phyloP scores from a whole-genome alignment of 2,329 filamentous ascomycete genomes.

The Botryotinia convoluta region DNA sequence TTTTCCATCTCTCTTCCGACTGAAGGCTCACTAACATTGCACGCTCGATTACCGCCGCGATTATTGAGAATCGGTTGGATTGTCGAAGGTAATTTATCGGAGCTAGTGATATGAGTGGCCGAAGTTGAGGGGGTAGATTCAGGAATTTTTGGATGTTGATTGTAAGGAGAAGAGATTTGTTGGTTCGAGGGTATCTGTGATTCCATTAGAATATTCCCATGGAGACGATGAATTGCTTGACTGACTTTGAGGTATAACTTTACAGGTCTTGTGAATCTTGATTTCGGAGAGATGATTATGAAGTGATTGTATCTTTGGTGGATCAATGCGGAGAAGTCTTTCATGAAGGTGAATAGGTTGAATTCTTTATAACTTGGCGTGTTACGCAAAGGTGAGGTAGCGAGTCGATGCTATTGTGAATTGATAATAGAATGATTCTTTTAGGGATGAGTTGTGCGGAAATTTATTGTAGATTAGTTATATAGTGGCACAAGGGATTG shows the following conservation, averaged over 20 bases:
- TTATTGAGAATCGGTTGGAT: background rate
- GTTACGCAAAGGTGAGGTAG: background rate
- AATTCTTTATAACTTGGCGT: background rate
- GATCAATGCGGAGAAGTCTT: rapidly evolving
- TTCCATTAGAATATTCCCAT: background rate
- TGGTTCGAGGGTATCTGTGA: too few relatives aligned
- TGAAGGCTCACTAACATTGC: background rate
- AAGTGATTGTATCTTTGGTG: background rate
- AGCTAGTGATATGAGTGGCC: too few relatives aligned
- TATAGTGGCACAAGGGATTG: too few relatives aligned
- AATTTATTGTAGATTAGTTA: too few relatives aligned
- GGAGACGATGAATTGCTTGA: background rate
- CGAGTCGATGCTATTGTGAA: background rate
- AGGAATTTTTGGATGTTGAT: too few relatives aligned
- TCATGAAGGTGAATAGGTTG: background rate
- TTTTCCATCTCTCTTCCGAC: background rate
- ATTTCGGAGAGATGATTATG: background rate
- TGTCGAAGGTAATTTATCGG: background rate
- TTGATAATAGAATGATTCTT: background rate
- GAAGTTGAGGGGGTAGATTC: background rate
- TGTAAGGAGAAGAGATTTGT: too few relatives aligned
- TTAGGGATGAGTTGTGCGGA: too few relatives aligned
- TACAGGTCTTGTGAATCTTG: background rate
- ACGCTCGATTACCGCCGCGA: background rate
- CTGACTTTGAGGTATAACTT: background rate